phyloP scores from a whole-genome alignment of 2,329 filamentous ascomycete genomes.

The Colletotrichum spaethianum region DNA sequence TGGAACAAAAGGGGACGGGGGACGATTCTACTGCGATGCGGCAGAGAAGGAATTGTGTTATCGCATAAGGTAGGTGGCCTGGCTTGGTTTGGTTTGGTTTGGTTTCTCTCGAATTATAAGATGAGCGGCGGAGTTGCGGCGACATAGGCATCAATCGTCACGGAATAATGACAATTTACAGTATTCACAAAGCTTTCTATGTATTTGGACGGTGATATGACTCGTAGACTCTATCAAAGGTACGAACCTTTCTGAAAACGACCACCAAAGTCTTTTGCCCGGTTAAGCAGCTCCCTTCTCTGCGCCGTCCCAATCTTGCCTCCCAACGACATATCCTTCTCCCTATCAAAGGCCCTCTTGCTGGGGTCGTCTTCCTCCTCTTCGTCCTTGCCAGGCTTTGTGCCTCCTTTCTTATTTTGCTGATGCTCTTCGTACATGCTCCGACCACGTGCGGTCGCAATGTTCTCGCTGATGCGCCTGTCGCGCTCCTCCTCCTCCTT shows the following conservation, averaged over 20 bases:
- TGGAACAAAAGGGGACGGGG: constrained; percentile 14
- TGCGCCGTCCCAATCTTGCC: constrained; percentile 80
- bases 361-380: constrained; percentile 92
- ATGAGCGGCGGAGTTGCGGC: constrained; percentile 44
- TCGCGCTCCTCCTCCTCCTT: constrained; percentile 71
- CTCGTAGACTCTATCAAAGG: constrained; percentile 54
- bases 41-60: constrained; percentile 23
- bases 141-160: constrained; percentile 40
- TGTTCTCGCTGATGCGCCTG: constrained; percentile 61
- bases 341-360: constrained; percentile 87
- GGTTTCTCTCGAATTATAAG: constrained; percentile 39
- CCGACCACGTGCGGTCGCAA: constrained; percentile 68
- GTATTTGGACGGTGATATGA: constrained; percentile 31
- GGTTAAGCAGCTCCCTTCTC: constrained; percentile 82
- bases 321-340: constrained; percentile 92
- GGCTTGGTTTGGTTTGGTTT: constrained; percentile 30
- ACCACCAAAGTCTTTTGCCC: constrained; percentile 85
- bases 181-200: constrained; percentile 50
- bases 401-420: constrained; percentile 51
- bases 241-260: constrained; percentile 85
- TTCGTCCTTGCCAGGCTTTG: constrained; percentile 53
- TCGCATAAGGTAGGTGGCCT: constrained; percentile 16
- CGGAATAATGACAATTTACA: constrained; percentile 40
- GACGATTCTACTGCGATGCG: not conserved
- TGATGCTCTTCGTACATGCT: constrained; percentile 74